Percentiles rank a stretch among this genome's conserved stretches.
Conservation (phyloP, 73 alveolate species). For the Blepharisma stoltei region DNA sequence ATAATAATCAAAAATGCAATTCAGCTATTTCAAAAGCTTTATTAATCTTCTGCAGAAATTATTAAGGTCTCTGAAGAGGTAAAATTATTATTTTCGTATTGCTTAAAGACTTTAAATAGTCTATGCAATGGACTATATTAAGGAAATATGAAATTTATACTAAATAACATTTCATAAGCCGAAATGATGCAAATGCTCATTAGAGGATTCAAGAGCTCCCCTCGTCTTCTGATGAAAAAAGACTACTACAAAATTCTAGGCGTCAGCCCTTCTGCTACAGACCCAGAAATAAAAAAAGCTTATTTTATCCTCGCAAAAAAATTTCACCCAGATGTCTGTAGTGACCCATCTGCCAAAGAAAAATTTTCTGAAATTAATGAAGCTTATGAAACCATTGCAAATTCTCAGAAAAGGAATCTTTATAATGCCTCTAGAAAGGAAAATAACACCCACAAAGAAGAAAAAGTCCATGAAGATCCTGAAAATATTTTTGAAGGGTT, state of each 20-base stretch:
- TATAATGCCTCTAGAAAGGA: constrained; percentile 86
- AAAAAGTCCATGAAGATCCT: constrained; percentile 67
- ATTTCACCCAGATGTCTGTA: constrained; percentile 96
- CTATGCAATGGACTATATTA: no score
- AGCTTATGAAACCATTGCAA: constrained; percentile 88
- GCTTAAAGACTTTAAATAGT: no score
- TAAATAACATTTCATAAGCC: no score
- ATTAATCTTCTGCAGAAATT: no score
- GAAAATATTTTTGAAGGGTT: constrained; percentile 25
- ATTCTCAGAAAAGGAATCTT: constrained; percentile 61
- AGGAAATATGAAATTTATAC: no score
- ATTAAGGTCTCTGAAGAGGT: no score
- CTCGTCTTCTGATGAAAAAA: constrained; percentile 37
- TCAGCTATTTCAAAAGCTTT: no score
- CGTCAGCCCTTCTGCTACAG: constrained; percentile 75
- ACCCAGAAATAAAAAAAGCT: constrained; percentile 88
- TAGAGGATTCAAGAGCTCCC: constrained; percentile 22
- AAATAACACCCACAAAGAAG: constrained; percentile 72
- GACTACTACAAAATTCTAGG: constrained; percentile 86
- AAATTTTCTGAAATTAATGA: constrained; percentile 80
- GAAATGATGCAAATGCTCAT: background rate
- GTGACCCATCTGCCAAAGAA: constrained; percentile 89
- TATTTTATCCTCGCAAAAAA: constrained; percentile 85
- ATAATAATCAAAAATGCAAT: no score
- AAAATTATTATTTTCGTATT: no score